Base-by-base conservation (phyloP, 192 early-diverging fungal genomes). In the Spizellomyces punctatus region DNA sequence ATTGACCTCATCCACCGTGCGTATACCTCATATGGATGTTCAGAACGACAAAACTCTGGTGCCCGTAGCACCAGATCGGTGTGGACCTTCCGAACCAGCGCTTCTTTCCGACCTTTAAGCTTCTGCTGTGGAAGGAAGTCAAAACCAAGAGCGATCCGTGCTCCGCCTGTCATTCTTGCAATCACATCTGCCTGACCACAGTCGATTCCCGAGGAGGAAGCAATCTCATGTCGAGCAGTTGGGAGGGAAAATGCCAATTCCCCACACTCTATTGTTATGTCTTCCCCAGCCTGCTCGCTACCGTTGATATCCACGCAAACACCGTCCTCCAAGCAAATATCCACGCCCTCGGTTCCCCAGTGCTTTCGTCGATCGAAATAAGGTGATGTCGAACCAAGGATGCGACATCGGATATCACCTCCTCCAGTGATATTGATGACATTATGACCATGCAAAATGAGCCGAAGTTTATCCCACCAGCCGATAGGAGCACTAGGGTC, bases 381-480 rank as follows among this genome's bases (percentile, higher is more conserved):
- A 4, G 85, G 85, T 6, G 75, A 72, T 7, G 46, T 52, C 8
- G 77, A 78, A 21, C 85, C 82, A n/a, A 85, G 66, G 41, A 84
- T 71, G 3, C 79, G 76, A 16, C 81, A 27, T 27, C 67, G 66
- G 43, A 86, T 47, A 19, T 76, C 73, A 6, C 85, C 85, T 62
- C 76, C 76, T 5, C 76, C 80, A 16, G 76, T 77, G 8, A 82
- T 63, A 60, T 75, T 43, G 6, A 85, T 42, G 14, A 62, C 74
- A 59, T 82, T 69, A 46, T 61, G 63, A 8, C 83, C 78, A 70
- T 87, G 85, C 46, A 83, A n/a, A 19, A 87, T 78, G 10, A 85
- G 50, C 7, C 85, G 60, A 27, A 83, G 60, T 61, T 87, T 87
- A 63, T 87, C 85, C 85, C 85, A 87, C 85, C 85, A 85, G 4